Evolutionary conservation across 192 early-diverging fungal species (phyloP), one percentile per base, ranked within the genome.

Genomic region (Geranomyces variabilis): DNA sequence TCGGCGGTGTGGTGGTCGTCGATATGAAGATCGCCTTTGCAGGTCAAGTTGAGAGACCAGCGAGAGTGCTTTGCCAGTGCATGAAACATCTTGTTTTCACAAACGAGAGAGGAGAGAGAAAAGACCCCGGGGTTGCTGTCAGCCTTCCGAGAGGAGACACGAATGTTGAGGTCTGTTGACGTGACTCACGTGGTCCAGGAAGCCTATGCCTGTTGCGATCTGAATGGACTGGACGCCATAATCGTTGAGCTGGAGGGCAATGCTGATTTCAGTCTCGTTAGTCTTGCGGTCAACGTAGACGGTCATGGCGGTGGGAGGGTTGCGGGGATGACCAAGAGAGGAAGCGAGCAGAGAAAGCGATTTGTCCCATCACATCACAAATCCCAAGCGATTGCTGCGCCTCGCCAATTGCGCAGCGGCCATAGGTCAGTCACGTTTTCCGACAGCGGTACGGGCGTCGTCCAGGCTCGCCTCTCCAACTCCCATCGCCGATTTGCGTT

Each of bases 1-100:
- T 99, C 96, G 29, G 93, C 93, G 14, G 96, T 94, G 83, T 99
- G 97, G 80, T 99, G 96, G 83, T 99, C 96, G 81, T 97, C 94
- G 63, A 99, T 96, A 77, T 98, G 91, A 66, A 97, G 81, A 78
- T 99, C 96, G 41, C 97, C 97, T 48, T 82, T 84, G 83, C 96
- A 98, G 31, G 74, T 71, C n/a, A 98, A 73, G 10, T 76, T 82
- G 34, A 99, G 82, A 17, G 94, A 93, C 95, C 94, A 97, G 31
- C 90, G 88, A 67, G 88, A 83, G 83, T 99, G 96, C 79, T 98
- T 98, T 21, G 95, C 94, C n/a, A 99, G 84, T 6, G 97, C 97
- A 70, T 95, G 92, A 77, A 93, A 91, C 96, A 98, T 98, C 93
- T 92, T 83, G 10, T 41, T 41, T 3, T 41, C 36, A 10, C 5